These are phyloP conservation scores for Mycena metata DNA, from an alignment of 768 basidiomycete species.

Conservation along the genomic window DNA sequence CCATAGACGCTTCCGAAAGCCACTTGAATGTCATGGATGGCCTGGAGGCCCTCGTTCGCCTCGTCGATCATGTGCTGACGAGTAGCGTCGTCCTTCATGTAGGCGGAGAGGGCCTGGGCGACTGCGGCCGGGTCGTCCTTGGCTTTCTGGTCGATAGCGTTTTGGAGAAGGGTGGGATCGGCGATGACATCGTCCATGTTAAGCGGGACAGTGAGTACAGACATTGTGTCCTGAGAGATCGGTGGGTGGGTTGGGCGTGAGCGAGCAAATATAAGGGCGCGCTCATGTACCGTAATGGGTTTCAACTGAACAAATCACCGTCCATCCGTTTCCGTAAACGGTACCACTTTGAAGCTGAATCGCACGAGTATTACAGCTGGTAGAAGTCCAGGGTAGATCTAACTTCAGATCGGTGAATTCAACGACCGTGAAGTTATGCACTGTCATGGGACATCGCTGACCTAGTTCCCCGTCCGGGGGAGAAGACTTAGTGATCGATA, in stretches of 20 bases:
- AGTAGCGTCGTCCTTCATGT: not conserved
- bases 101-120: not conserved
- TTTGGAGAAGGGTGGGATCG: not conserved
- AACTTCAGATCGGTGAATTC: no score
- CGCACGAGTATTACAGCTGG: not conserved
- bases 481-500: no score
- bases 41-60: not conserved
- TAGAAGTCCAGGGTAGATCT: not conserved
- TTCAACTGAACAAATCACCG: not conserved
- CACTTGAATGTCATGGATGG: conserved; percentile 1
- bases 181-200: not conserved
- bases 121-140: not conserved
- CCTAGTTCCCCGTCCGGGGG: no score
- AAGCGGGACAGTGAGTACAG: no score
- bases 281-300: not conserved
- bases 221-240: not conserved
- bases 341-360: not conserved
- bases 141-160: not conserved
- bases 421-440: no score
- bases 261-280: not conserved
- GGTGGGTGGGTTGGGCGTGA: not conserved
- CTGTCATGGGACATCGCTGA: no score
- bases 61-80: not conserved
- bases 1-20: not conserved
- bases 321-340: not conserved